phyloP scores from a whole-genome alignment of 331 rosid genomes.

The Pyracantha coccinea region DNA sequence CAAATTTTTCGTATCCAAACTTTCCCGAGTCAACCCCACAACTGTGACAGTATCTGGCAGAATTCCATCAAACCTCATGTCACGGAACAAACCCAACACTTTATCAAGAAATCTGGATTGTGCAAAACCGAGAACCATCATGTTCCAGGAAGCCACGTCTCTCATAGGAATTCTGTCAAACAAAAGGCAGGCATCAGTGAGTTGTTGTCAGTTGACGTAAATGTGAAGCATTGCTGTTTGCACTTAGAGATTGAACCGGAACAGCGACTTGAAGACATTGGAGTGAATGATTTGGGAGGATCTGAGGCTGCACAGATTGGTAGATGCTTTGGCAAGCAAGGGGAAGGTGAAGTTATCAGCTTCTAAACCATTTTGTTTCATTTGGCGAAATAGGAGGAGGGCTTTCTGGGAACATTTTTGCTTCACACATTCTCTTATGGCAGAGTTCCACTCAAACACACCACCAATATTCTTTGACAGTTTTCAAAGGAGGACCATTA shows the following conservation, averaged over 20 bases:
- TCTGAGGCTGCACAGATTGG: constrained; percentile 22
- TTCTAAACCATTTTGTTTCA: constrained; percentile 29
- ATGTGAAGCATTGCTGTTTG: constrained; percentile 36
- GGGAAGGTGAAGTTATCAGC: constrained; percentile 40
- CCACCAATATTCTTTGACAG: constrained; percentile 8
- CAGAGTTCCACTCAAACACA: constrained; percentile 23
- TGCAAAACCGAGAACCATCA: constrained; percentile 47
- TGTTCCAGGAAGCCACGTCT: constrained; percentile 47
- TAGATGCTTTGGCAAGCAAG: constrained; percentile 37
- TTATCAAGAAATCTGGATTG: constrained; percentile 23
- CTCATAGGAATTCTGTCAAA: constrained; percentile 36
- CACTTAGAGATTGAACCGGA: constrained; percentile 24
- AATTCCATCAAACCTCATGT: constrained; percentile 40
- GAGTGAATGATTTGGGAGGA: constrained; percentile 33
- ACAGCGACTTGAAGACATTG: constrained; percentile 32
- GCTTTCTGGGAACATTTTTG: constrained; percentile 22
- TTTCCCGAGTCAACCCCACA: constrained; percentile 30
- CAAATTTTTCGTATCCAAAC: constrained; percentile 20
- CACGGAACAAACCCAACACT: constrained; percentile 17
- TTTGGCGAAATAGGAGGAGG: constrained; percentile 27
- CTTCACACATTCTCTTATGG: constrained; percentile 31
- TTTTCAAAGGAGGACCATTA: constrained; percentile 18
- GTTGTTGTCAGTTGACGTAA: constrained; percentile 28
- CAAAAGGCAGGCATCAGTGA: constrained; percentile 25
- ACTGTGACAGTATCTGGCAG: constrained; percentile 39